Evolutionary conservation across 2,329 filamentous ascomycete genomes (phyloP).

Genomic region (Colletotrichum sp.): DNA sequence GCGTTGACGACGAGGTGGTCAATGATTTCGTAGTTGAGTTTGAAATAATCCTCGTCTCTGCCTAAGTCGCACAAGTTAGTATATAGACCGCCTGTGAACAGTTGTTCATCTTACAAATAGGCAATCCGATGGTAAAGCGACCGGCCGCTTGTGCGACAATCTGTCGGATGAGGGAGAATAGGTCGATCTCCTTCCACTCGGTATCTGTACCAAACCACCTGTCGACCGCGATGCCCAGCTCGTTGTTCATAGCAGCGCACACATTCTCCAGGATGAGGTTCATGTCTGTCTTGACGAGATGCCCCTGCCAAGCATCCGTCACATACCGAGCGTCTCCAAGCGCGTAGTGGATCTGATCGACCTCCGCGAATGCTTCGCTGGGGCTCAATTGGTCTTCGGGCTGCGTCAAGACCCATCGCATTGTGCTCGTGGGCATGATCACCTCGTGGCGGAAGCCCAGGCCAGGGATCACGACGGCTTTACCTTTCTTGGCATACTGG

Average conservation of each 20-base stretch:
- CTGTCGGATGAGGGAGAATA: constrained; percentile 28
- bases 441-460: constrained; percentile 44
- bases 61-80: constrained; percentile 21
- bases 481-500: constrained; percentile 47
- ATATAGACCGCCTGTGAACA: too few relatives aligned
- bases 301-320: constrained; percentile 39
- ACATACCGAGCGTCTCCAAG: constrained; percentile 38
- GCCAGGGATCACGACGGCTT: constrained; percentile 44
- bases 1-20: constrained; percentile 37
- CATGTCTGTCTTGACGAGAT: constrained; percentile 40
- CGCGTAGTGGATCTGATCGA: constrained; percentile 40
- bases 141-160: constrained; percentile 35
- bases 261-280: constrained; percentile 38
- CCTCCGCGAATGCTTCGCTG: constrained; percentile 39
- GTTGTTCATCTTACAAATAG: constrained; percentile 30
- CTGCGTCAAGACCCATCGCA: constrained; percentile 45
- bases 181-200: constrained; percentile 37
- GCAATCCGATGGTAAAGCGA: constrained; percentile 35
- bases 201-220: constrained; percentile 36
- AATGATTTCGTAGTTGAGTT: constrained; percentile 31
- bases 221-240: constrained; percentile 38
- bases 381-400: constrained; percentile 41
- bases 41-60: constrained; percentile 38
- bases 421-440: constrained; percentile 42
- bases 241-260: constrained; percentile 37